phyloP scores from a whole-genome alignment of 1,139 yeast genomes.

The Candida dubliniensis region DNA sequence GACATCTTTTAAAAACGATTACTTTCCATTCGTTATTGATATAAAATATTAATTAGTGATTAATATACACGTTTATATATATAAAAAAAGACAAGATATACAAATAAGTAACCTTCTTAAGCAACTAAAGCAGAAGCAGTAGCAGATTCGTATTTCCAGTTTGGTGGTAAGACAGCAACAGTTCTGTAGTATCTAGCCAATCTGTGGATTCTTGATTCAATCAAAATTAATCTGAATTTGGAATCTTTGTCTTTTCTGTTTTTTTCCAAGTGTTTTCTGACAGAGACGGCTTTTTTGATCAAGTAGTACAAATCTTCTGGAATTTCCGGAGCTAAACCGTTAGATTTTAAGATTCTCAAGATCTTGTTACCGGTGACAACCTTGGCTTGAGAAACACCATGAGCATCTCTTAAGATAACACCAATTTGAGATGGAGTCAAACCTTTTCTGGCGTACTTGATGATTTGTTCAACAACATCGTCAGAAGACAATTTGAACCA shows the following conservation, averaged over 20 bases:
- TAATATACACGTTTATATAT: slow-evolving; percentile 4
- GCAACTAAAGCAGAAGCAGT: slow-evolving; percentile 99
- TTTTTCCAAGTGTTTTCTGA: slow-evolving; percentile 99
- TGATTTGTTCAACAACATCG: slow-evolving; percentile 95
- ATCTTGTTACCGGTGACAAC: slow-evolving; percentile 99
- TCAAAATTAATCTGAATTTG: slow-evolving; percentile 99
- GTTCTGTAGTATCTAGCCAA: slow-evolving; percentile 99
- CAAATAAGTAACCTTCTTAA: slow-evolving; percentile 43
- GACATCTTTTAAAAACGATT: no score
- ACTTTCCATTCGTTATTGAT: neutral
- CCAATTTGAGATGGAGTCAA: slow-evolving; percentile 99
- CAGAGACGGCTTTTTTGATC: slow-evolving; percentile 99
- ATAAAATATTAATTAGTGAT: slow-evolving; percentile 2
- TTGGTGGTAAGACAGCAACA: slow-evolving; percentile 97
- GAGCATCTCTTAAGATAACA: slow-evolving; percentile 99
- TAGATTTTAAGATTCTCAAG: slow-evolving; percentile 97
- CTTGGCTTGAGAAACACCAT: slow-evolving; percentile 98
- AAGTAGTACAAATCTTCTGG: slow-evolving; percentile 99
- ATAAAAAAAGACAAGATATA: slow-evolving; percentile 2
- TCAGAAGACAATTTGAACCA: slow-evolving; percentile 99
- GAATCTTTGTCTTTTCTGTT: slow-evolving; percentile 99
- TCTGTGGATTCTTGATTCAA: slow-evolving; percentile 99
- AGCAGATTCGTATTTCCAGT: slow-evolving; percentile 99
- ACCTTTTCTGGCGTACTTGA: slow-evolving; percentile 99
- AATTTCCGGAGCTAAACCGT: slow-evolving; percentile 99